Evolutionary conservation across 148 eudicot species (phyloP).

Genomic region (Amaranthus palmeri): DNA sequence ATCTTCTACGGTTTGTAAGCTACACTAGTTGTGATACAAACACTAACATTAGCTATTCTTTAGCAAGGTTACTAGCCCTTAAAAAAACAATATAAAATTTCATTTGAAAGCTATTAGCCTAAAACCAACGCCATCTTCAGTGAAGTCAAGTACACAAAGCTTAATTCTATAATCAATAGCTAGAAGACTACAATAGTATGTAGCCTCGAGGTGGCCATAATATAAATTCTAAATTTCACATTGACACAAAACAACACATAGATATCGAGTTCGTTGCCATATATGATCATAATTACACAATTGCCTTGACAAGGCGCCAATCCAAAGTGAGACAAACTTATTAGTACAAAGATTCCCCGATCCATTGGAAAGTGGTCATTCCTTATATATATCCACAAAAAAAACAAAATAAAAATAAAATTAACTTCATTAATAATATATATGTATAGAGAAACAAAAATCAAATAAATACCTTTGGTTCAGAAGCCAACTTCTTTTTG

Average conservation of each 20-base stretch:
- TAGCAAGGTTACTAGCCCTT: background rate
- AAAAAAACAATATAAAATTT: no score
- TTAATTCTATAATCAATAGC: no score
- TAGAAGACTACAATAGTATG: no score
- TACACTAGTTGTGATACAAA: background rate
- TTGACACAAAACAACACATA: no score
- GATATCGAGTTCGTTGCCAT: no score
- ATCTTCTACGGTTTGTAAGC: background rate
- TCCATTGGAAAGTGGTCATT: background rate
- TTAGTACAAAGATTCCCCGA: background rate
- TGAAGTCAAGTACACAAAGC: no score
- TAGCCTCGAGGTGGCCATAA: no score
- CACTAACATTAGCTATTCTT: background rate
- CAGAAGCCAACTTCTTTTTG: constrained; percentile 48
- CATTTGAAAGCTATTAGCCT: no score
- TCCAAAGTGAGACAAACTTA: background rate
- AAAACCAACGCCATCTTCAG: no score
- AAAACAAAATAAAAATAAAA: no score
- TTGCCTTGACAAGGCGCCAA: background rate
- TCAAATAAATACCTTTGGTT: constrained; percentile 49
- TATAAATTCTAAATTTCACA: no score
- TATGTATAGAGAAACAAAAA: background rate
- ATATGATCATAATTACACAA: background rate
- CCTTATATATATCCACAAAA: no score
- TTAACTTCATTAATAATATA: background rate